These are phyloP conservation scores for Barnettozyma californica DNA, from an alignment of 805 yeast genomes.

Conservation along the genomic window DNA sequence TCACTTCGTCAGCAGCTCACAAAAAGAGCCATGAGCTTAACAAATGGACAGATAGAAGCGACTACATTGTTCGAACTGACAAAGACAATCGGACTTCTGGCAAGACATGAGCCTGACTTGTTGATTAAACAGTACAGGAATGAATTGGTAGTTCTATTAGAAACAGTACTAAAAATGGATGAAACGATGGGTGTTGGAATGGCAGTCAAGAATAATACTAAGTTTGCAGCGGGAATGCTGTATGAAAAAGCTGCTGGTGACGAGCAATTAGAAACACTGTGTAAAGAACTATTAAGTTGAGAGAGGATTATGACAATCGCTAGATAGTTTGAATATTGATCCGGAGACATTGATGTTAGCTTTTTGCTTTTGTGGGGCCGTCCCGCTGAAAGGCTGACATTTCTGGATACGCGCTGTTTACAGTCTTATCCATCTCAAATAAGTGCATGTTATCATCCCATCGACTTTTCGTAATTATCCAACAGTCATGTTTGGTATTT, in stretches of 20 bases:
- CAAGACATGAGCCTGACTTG: conserved; percentile 14
- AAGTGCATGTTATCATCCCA: no score
- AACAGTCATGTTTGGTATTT: no score
- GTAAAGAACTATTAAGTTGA: not conserved
- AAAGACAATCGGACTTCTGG: conserved; percentile 23
- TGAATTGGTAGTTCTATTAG: conserved; percentile 11
- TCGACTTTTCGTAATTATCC: no score
- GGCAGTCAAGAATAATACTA: conserved; percentile 21
- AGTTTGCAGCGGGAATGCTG: conserved; percentile 17
- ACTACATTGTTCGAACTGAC: conserved; percentile 23
- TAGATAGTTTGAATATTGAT: no score
- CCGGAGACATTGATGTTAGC: no score
- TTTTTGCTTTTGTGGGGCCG: no score
- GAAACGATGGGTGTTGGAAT: conserved; percentile 7
- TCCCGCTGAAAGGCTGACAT: no score
- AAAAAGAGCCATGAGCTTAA: conserved; percentile 12
- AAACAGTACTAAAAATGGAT: conserved; percentile 1
- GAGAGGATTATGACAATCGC: not conserved
- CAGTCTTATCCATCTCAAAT: no score
- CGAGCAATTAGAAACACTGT: conserved; percentile 1
- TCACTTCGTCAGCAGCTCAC: conserved; percentile 4
- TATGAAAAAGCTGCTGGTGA: conserved; percentile 1
- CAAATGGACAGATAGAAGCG: conserved; percentile 11
- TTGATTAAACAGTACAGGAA: conserved; percentile 8
- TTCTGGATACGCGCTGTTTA: no score